These are phyloP conservation scores for Earliella scabrosa DNA, from an alignment of 1,284 basidiomycete species.

Conservation along the genomic window DNA sequence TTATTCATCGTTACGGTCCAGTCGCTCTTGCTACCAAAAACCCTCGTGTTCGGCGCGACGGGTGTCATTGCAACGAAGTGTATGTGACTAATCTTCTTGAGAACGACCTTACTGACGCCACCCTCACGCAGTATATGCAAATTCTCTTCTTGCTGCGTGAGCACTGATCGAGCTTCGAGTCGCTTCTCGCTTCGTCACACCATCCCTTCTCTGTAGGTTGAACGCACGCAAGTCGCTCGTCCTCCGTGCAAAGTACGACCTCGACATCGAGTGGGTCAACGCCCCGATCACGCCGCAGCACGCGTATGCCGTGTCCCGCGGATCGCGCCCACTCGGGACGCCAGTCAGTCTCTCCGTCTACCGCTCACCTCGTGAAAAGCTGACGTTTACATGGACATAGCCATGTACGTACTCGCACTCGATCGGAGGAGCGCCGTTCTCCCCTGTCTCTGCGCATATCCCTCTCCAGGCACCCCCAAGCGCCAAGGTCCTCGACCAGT, in stretches of 20 bases:
- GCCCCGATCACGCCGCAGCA: background rate
- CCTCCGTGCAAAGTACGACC: slow-evolving; percentile 1
- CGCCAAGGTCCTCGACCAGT: too few species aligned
- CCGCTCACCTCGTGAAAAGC: background rate
- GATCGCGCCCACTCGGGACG: background rate
- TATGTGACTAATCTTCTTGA: background rate
- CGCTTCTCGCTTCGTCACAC: background rate
- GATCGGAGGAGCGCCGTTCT: too few species aligned
- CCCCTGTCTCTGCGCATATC: too few species aligned
- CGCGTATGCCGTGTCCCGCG: background rate
- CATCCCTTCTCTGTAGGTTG: background rate
- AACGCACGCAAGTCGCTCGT: slow-evolving; percentile 10
- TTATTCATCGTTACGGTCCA: too few species aligned
- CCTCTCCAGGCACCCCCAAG: too few species aligned
- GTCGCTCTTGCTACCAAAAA: slow-evolving; percentile 6
- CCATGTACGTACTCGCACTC: background rate
- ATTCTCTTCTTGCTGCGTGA: slow-evolving; percentile 16
- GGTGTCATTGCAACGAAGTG: slow-evolving; percentile 13
- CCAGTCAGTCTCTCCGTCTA: background rate
- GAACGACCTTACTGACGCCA: background rate
- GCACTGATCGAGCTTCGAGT: background rate
- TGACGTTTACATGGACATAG: background rate
- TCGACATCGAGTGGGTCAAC: background rate
- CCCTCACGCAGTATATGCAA: slow-evolving; percentile 12
- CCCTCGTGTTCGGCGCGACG: slow-evolving; percentile 7